A percentile compares a stretch with the other conserved stretches of the same genome.
Conservation (phyloP, 108 stramenopile species). For the Nitzschia inconspicua region DNA sequence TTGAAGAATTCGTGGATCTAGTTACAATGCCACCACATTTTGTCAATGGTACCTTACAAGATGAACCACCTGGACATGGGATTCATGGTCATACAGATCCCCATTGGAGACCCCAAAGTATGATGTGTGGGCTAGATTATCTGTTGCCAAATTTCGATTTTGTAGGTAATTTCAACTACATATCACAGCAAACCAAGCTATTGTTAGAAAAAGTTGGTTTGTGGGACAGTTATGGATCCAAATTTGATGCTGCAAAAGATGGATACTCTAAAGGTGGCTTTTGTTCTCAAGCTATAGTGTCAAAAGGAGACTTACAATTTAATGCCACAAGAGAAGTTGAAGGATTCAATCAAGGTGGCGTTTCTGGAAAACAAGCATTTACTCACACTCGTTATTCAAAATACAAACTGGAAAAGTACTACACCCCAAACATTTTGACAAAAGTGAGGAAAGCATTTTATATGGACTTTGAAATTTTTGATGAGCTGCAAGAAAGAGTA, state of each 20-base stretch:
- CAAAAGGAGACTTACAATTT: too few relatives aligned
- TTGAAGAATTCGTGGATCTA: conserved; percentile 39
- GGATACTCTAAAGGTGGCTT: too few relatives aligned
- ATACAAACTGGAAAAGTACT: not conserved
- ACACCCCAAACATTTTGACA: conserved; percentile 6
- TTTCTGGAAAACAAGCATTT: not conserved
- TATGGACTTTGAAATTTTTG: conserved; percentile 16
- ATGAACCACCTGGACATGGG: not conserved
- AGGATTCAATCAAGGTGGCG: conserved; percentile 14
- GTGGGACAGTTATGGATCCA: conserved; percentile 45
- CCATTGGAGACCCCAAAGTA: conserved; percentile 47
- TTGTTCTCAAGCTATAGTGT: too few relatives aligned
- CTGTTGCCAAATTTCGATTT: conserved; percentile 41
- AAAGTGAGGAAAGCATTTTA: conserved; percentile 7
- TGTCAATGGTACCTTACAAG: conserved; percentile 4
- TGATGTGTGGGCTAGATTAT: conserved; percentile 43
- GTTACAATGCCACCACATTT: not conserved
- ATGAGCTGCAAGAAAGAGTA: too few relatives aligned
- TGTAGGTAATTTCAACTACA: conserved; percentile 37
- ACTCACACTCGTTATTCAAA: conserved; percentile 1
- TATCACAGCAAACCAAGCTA: conserved; percentile 34
- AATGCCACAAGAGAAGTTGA: too few relatives aligned
- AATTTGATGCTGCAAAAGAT: too few relatives aligned
- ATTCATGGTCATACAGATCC: conserved; percentile 41
- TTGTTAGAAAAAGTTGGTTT: conserved; percentile 42